Evolutionary conservation across 2,329 filamentous ascomycete genomes (phyloP).

Genomic region (Fusarium phyllophilum): DNA sequence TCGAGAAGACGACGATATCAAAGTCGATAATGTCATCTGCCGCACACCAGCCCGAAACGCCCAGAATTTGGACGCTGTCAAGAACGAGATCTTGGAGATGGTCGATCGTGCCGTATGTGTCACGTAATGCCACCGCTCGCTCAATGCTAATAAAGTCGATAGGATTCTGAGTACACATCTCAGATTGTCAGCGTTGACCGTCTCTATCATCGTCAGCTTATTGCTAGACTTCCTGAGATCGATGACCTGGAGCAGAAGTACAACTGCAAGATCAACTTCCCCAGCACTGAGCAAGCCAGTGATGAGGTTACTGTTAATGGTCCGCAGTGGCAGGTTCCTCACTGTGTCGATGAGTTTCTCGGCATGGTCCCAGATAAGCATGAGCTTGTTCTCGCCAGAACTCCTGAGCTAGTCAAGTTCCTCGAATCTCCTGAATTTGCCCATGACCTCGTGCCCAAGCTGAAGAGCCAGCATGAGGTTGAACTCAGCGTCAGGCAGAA

Average conservation of each 20-base stretch:
- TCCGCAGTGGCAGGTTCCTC: conserved; percentile 97
- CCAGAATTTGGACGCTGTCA: conserved; percentile 94
- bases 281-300: conserved; percentile 95
- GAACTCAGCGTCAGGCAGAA: conserved; percentile 80
- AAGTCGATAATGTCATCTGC: conserved; percentile 99
- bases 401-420: conserved; percentile 80
- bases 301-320: conserved; percentile 96
- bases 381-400: conserved; percentile 84
- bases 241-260: conserved; percentile 98
- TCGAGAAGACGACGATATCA: conserved; percentile 97
- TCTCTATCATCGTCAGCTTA: conserved; percentile 92
- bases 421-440: conserved; percentile 84
- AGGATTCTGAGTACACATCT: conserved; percentile 96
- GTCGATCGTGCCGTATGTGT: conserved; percentile 86
- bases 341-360: conserved; percentile 94
- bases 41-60: conserved; percentile 96
- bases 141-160: conserved; percentile 14
- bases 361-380: conserved; percentile 98
- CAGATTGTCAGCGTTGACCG: conserved; percentile 94
- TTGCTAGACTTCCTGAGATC: conserved; percentile 87
- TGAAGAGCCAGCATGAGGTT: conserved; percentile 92
- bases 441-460: conserved; percentile 81
- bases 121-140: background rate
- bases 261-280: conserved; percentile 99
- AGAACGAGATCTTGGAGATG: conserved; percentile 99